phyloP scores from a whole-genome alignment of 1,139 yeast genomes.

The Hanseniaspora gamundiae region DNA sequence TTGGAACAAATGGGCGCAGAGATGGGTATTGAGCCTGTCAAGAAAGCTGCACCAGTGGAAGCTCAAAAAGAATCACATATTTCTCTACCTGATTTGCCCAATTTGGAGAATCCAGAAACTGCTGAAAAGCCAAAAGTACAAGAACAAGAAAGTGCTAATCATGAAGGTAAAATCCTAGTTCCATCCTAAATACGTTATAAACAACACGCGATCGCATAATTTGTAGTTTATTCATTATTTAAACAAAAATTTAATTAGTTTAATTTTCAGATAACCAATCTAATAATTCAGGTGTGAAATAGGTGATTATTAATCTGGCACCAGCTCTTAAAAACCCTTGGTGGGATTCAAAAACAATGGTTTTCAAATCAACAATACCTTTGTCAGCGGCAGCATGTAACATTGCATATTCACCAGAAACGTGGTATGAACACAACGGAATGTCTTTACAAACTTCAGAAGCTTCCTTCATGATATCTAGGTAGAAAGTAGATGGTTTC shows the following conservation, averaged over 20 bases:
- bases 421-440: slow-evolving; percentile 93
- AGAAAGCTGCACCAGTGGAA: neutral
- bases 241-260: no score
- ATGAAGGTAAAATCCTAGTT: neutral
- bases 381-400: slow-evolving; percentile 96
- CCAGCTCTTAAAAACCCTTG: slow-evolving; percentile 93
- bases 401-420: slow-evolving; percentile 97
- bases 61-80: neutral
- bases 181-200: neutral
- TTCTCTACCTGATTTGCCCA: neutral
- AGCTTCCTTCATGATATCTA: slow-evolving; percentile 85
- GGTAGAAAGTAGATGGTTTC: slow-evolving; percentile 93
- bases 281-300: slow-evolving; percentile 90
- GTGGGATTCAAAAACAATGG: slow-evolving; percentile 86
- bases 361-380: slow-evolving; percentile 78
- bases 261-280: slow-evolving; percentile 52
- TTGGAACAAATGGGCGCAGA: slow-evolving; percentile 22
- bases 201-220: no score
- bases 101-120: neutral
- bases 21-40: neutral
- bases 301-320: slow-evolving; percentile 79
- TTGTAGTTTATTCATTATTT: no score
- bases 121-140: neutral
- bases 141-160: neutral
- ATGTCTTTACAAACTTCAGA: slow-evolving; percentile 67